Evolutionary conservation across 805 yeast genomes (phyloP).

Genomic region (Spathaspora boniae): DNA sequence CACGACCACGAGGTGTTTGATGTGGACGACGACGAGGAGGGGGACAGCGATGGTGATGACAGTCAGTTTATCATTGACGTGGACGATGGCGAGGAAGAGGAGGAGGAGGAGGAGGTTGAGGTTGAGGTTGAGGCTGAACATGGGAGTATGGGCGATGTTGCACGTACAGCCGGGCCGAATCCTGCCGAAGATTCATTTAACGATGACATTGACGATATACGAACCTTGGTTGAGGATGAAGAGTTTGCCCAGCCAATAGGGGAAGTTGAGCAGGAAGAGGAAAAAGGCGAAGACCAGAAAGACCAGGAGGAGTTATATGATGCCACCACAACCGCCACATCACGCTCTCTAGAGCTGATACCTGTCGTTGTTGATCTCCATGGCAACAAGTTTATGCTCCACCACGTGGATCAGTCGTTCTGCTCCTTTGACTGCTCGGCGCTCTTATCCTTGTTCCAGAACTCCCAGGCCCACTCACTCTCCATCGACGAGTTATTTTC

Average conservation of each 20-base stretch:
- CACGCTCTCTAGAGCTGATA: too few relatives aligned
- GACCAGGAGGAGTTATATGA: background rate
- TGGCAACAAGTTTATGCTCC: too few relatives aligned
- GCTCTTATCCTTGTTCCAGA: slow-evolving; percentile 25
- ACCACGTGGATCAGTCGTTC: slow-evolving; percentile 9
- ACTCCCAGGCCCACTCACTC: slow-evolving; percentile 13
- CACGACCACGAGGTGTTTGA: background rate
- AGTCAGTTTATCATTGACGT: slow-evolving; percentile 17
- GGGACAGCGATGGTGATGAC: background rate
- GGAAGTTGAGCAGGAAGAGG: background rate
- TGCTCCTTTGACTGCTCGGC: slow-evolving; percentile 14
- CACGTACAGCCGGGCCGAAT: background rate
- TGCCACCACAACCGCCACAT: background rate
- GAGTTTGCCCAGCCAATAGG: too few relatives aligned
- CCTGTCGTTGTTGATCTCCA: too few relatives aligned
- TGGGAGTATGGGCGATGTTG: slow-evolving; percentile 1
- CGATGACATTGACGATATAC: too few relatives aligned
- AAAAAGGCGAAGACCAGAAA: too few relatives aligned
- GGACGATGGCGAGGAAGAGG: slow-evolving; percentile 14
- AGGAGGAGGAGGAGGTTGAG: slow-evolving; percentile 13
- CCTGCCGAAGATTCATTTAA: too few relatives aligned
- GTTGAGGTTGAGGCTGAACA: slow-evolving; percentile 29
- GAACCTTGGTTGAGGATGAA: too few relatives aligned
- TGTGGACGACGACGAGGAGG: slow-evolving; percentile 1
- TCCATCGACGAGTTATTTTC: slow-evolving; percentile 25